Evolutionary conservation across 495 filamentous ascomycete genomes (phyloP).

Genomic region (Penicillium manginii): DNA sequence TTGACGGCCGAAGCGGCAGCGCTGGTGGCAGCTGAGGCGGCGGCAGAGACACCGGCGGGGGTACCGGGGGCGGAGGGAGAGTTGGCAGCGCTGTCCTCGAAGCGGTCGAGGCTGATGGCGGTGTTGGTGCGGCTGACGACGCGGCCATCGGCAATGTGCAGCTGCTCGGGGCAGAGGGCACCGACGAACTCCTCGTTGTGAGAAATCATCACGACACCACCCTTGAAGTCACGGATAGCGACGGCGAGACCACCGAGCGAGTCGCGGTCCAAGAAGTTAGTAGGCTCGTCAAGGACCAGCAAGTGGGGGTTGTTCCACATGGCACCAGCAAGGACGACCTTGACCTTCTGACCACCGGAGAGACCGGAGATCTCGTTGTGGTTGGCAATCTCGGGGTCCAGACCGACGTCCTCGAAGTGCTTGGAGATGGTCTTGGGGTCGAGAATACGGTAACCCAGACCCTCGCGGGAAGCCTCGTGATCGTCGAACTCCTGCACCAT

Average conservation of each 20-base stretch:
- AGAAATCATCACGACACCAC: conserved; percentile 98
- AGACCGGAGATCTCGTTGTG: conserved; percentile 98
- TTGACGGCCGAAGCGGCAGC: conserved; percentile 76
- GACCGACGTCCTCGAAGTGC: conserved; percentile 95
- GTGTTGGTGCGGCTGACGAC: conserved; percentile 80
- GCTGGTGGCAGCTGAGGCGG: conserved; percentile 58
- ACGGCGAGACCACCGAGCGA: conserved; percentile 93
- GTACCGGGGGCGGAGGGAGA: conserved; percentile 56
- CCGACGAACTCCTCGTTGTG: conserved; percentile 99
- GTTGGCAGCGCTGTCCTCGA: conserved; percentile 78
- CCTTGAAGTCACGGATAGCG: conserved; percentile 96
- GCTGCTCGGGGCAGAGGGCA: conserved; percentile 90
- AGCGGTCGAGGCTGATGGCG: conserved; percentile 74
- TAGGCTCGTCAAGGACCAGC: conserved; percentile 96
- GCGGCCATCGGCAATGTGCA: conserved; percentile 87
- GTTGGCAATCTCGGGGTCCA: conserved; percentile 97
- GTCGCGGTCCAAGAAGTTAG: conserved; percentile 98
- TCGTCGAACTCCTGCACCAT: conserved; percentile 97
- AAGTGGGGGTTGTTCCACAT: conserved; percentile 99
- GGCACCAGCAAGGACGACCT: conserved; percentile 95
- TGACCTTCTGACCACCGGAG: conserved; percentile 99
- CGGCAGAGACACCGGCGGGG: conserved; percentile 54
- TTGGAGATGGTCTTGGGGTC: conserved; percentile 92
- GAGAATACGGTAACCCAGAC: conserved; percentile 90
- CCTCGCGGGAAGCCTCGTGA: conserved; percentile 95